Conservation (phyloP, 2,329 filamentous ascomycete genomes). For the Endocalyx cinctus region DNA sequence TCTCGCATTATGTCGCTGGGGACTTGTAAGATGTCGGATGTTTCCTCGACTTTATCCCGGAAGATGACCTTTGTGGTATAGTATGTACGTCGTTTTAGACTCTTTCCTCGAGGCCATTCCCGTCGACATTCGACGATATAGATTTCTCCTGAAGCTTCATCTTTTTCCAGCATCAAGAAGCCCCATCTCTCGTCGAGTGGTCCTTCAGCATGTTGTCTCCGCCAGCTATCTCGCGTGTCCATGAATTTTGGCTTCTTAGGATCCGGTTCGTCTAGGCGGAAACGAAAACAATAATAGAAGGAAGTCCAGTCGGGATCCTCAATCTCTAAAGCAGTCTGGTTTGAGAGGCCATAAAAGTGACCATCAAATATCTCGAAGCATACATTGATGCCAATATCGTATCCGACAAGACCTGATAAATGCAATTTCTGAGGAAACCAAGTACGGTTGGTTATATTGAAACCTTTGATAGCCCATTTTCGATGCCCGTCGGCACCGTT, state of each 20-base stretch:
- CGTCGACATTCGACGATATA: constrained; percentile 64
- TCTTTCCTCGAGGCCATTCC: constrained; percentile 55
- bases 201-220: constrained; percentile 64
- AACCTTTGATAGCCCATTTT: constrained; percentile 59
- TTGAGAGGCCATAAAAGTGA: constrained; percentile 67
- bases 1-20: background rate
- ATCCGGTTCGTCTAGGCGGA: constrained; percentile 48
- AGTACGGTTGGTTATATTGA: constrained; percentile 37
- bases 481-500: constrained; percentile 48
- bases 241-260: constrained; percentile 34
- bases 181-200: constrained; percentile 73
- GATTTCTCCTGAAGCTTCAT: constrained; percentile 54
- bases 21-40: constrained; percentile 3
- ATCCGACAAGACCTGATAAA: constrained; percentile 56
- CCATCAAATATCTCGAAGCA: constrained; percentile 66
- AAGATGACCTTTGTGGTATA: constrained; percentile 56
- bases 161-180: constrained; percentile 55
- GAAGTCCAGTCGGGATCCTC: constrained; percentile 64
- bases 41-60: constrained; percentile 13
- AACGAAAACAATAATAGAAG: constrained; percentile 63
- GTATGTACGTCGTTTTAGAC: constrained; percentile 59
- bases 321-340: constrained; percentile 55
- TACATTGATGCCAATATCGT: constrained; percentile 62
- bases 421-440: constrained; percentile 43
- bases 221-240: constrained; percentile 51